These are phyloP conservation scores for Mycena metata DNA, from an alignment of 768 basidiomycete genomes.

Conservation along the genomic window DNA sequence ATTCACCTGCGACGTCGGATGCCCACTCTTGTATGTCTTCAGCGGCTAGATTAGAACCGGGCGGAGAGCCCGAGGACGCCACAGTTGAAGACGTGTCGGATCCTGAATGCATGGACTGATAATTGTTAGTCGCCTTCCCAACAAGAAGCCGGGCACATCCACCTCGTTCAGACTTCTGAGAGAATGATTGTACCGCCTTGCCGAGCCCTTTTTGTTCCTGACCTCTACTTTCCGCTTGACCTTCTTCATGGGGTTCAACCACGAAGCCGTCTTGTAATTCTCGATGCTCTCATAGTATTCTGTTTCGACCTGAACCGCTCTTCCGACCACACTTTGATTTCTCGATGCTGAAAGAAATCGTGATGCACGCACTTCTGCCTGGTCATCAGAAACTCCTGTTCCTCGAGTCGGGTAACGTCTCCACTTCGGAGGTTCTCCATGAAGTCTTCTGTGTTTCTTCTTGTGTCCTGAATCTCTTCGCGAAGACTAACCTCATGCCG, in stretches of 20 bases:
- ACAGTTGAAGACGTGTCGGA: slow-evolving; percentile 23
- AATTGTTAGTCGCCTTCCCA: not conserved
- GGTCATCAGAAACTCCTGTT: slow-evolving; percentile 5
- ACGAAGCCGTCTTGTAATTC: slow-evolving; percentile 12
- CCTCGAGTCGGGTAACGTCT: slow-evolving; percentile 15
- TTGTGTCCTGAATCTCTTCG: slow-evolving; percentile 13
- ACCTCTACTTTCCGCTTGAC: slow-evolving; percentile 8
- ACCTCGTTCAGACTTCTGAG: slow-evolving; percentile 17
- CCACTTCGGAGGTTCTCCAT: slow-evolving; percentile 8
- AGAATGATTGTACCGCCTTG: slow-evolving; percentile 11
- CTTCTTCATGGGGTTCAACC: slow-evolving; percentile 3
- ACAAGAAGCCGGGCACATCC: too few species aligned
- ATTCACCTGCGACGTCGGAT: not conserved
- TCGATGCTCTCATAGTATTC: slow-evolving; percentile 10
- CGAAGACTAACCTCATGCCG: slow-evolving; percentile 23
- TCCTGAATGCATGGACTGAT: slow-evolving; percentile 15
- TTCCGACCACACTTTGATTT: not conserved
- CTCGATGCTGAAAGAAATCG: not conserved
- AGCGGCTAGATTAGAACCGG: slow-evolving; percentile 4
- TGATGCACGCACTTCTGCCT: slow-evolving; percentile 10
- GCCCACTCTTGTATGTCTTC: slow-evolving; percentile 6
- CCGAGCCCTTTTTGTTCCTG: slow-evolving; percentile 1
- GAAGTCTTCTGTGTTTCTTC: slow-evolving; percentile 6
- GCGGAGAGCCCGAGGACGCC: slow-evolving; percentile 15
- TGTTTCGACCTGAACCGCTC: not conserved